Percentiles rank a stretch among this genome's conserved stretches.
These are phyloP conservation scores for Themeda triandra DNA, from an alignment of 176 grass and related monocot genomes.

Conservation along the genomic window DNA sequence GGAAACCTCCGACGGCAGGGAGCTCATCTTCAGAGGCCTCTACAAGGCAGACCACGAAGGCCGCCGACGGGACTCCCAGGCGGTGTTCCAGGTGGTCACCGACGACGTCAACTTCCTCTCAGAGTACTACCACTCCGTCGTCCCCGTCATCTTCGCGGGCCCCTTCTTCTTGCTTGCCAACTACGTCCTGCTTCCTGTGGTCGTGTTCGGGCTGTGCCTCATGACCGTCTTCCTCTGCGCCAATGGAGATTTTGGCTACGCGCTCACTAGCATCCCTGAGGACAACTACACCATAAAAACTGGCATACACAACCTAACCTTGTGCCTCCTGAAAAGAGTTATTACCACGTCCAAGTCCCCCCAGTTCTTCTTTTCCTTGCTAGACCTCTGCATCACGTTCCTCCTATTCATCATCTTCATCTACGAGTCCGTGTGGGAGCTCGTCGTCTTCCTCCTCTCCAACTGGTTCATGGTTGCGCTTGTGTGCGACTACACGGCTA, in stretches of 20 bases:
- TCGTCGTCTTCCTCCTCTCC: neutral
- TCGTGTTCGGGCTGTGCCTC: neutral
- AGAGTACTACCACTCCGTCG: neutral
- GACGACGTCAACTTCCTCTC: neutral
- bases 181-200: neutral
- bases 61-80: too few species aligned
- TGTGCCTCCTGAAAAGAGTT: neutral
- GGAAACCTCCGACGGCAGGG: neutral
- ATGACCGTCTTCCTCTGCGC: neutral
- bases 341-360: too few species aligned
- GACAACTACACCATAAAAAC: neutral
- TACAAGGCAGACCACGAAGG: too few species aligned
- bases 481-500: neutral
- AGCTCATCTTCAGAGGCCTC: neutral
- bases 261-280: neutral
- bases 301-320: neutral
- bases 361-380: neutral
- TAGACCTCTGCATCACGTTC: neutral
- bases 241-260: neutral
- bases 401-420: neutral
- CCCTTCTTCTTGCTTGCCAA: neutral
- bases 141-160: neutral
- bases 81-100: neutral
- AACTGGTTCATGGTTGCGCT: neutral
- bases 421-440: neutral